These are phyloP conservation scores for Globisporangium perplexum DNA, from an alignment of 352 stramenopile genomes.

Conservation along the genomic window DNA sequence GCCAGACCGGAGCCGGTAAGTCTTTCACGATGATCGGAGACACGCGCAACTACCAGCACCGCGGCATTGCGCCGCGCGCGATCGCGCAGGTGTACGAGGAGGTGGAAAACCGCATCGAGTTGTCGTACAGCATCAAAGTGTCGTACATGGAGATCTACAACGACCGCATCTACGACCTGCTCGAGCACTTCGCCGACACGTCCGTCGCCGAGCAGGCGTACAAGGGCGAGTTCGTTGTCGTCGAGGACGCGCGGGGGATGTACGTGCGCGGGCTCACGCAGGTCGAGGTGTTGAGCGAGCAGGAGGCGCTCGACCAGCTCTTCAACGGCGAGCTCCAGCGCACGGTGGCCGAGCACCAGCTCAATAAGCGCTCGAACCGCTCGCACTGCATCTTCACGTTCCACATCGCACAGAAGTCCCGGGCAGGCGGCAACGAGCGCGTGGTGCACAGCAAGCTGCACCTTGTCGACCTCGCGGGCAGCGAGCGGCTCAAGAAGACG, in stretches of 20 bases:
- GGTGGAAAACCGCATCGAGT: slow-evolving; percentile 85
- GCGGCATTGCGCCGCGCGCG: slow-evolving; percentile 82
- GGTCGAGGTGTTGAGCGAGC: slow-evolving; percentile 66
- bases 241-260: slow-evolving; percentile 76
- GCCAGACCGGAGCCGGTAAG: slow-evolving; percentile 86
- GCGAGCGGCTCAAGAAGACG: slow-evolving; percentile 93
- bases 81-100: slow-evolving; percentile 89
- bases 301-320: slow-evolving; percentile 89
- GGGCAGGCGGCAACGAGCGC: slow-evolving; percentile 60
- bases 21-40: slow-evolving; percentile 92
- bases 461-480: slow-evolving; percentile 94
- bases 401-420: slow-evolving; percentile 86
- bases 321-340: slow-evolving; percentile 90
- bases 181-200: slow-evolving; percentile 31
- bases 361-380: slow-evolving; percentile 93
- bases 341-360: slow-evolving; percentile 90
- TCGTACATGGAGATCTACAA: slow-evolving; percentile 98
- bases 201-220: slow-evolving; percentile 4
- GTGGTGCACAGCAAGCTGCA: slow-evolving; percentile 89
- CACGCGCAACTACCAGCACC: slow-evolving; percentile 88
- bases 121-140: slow-evolving; percentile 80
- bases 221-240: slow-evolving; percentile 69
- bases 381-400: slow-evolving; percentile 94
- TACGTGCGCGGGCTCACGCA: slow-evolving; percentile 87
- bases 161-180: slow-evolving; percentile 91